Percentiles rank a stretch among this genome's conserved stretches.
These are phyloP conservation scores for Ceriops zippeliana DNA, from an alignment of 345 rosid genomes.

Conservation along the genomic window DNA sequence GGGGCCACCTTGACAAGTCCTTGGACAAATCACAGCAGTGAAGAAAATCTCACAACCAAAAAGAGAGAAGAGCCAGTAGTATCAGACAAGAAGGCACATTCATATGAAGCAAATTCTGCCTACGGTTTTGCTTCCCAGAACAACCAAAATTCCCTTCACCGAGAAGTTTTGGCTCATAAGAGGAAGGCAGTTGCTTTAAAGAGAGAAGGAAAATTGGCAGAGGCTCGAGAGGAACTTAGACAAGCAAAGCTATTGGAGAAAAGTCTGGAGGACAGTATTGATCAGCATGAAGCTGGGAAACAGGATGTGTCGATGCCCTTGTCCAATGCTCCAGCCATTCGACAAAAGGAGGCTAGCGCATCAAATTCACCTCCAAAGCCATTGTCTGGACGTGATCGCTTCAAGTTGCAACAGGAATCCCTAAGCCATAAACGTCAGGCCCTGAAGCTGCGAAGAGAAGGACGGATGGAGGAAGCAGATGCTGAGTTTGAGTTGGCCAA, in stretches of 20 bases:
- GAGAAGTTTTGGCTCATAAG: constrained; percentile 65
- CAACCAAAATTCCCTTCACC: constrained; percentile 39
- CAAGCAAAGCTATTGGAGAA: constrained; percentile 75
- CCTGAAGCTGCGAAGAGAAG: constrained; percentile 77
- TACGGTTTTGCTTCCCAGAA: constrained; percentile 32
- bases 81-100: constrained; percentile 20
- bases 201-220: constrained; percentile 74
- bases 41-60: constrained; percentile 9
- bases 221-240: constrained; percentile 77
- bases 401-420: constrained; percentile 85
- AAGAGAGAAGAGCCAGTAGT: constrained; percentile 18
- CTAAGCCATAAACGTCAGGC: constrained; percentile 82
- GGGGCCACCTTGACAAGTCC: background rate
- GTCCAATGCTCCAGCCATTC: constrained; percentile 28
- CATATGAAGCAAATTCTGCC: constrained; percentile 23
- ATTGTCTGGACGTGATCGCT: constrained; percentile 74
- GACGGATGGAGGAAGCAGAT: constrained; percentile 77
- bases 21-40: background rate
- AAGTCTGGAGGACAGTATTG: constrained; percentile 39
- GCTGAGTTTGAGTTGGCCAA: constrained; percentile 87
- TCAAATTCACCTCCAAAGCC: constrained; percentile 50
- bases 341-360: constrained; percentile 39
- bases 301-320: constrained; percentile 18
- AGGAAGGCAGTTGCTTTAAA: constrained; percentile 74
- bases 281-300: constrained; percentile 26